These are phyloP conservation scores for Tolypocladium guangdongense DNA, from an alignment of 2,329 filamentous ascomycete genomes.

Conservation along the genomic window DNA sequence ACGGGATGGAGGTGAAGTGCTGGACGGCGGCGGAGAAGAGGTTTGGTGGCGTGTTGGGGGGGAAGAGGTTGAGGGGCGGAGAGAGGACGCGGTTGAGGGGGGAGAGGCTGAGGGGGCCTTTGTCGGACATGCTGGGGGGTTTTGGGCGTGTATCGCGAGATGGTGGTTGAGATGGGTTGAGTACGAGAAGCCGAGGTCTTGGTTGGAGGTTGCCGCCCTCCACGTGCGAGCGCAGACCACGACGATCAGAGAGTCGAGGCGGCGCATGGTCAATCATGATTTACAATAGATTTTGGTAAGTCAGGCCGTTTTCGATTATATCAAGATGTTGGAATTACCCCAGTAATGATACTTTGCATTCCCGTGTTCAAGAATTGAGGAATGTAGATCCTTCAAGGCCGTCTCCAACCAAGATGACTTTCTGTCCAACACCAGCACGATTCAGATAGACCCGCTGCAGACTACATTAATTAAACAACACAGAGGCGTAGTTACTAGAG, in stretches of 20 bases:
- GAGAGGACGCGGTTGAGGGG: constrained; percentile 17
- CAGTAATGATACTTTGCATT: too few species aligned
- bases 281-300: too few species aligned
- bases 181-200: neutral
- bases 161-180: neutral
- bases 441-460: too few species aligned
- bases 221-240: neutral
- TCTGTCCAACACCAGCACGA: too few species aligned
- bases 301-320: too few species aligned
- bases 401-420: too few species aligned
- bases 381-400: too few species aligned
- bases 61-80: constrained; percentile 17
- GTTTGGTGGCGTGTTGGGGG: constrained; percentile 12
- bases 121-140: neutral
- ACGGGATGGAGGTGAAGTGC: constrained; percentile 24
- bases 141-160: neutral
- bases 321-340: too few species aligned
- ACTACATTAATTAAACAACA: too few species aligned
- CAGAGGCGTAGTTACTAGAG: too few species aligned
- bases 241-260: neutral
- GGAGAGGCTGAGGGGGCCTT: neutral
- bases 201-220: neutral
- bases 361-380: too few species aligned
- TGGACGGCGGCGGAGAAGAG: constrained; percentile 16
- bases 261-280: too few species aligned